Percentiles rank a stretch among this genome's conserved stretches.
Conservation (phyloP, 106 monocot genomes). For the Dioscorea dumetorum region DNA sequence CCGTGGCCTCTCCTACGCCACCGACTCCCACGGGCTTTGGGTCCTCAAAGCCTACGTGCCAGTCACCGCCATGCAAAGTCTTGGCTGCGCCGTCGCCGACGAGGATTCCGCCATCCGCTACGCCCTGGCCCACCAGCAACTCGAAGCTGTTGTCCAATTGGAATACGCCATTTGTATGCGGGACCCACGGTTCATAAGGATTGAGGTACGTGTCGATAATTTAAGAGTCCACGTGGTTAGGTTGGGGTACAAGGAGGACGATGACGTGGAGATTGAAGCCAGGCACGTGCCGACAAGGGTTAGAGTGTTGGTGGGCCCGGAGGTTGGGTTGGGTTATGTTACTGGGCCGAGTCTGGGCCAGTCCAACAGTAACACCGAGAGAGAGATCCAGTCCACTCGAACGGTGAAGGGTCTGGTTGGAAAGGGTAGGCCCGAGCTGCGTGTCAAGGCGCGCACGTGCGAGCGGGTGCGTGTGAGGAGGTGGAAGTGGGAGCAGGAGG, state of each 20-base stretch:
- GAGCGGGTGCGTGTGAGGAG: constrained; percentile 14
- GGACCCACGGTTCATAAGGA: constrained; percentile 34
- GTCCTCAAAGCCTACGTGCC: constrained; percentile 50
- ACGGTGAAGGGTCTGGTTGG: constrained; percentile 36
- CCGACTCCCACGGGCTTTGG: constrained; percentile 47
- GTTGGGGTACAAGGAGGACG: constrained; percentile 21
- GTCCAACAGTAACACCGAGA: constrained; percentile 62
- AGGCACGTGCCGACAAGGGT: constrained; percentile 71
- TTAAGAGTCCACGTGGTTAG: constrained; percentile 41
- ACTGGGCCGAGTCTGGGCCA: constrained; percentile 55
- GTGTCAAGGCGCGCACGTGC: constrained; percentile 22
- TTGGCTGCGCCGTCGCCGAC: neutral
- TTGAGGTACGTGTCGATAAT: constrained; percentile 55
- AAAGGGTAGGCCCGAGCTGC: constrained; percentile 4
- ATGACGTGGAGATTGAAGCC: constrained; percentile 16
- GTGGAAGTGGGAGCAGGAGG: constrained; percentile 91
- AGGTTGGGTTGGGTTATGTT: constrained; percentile 30
- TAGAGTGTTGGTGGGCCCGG: constrained; percentile 50
- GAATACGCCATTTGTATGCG: constrained; percentile 35
- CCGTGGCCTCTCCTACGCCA: constrained; percentile 36
- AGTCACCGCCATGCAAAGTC: constrained; percentile 35
- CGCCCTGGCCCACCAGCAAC: constrained; percentile 69
- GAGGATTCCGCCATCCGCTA: constrained; percentile 47
- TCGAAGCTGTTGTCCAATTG: constrained; percentile 56
- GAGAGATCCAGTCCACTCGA: constrained; percentile 36